These are phyloP conservation scores for Fusarium verticillioides DNA, from an alignment of 2,329 filamentous ascomycete species.

Conservation along the genomic window DNA sequence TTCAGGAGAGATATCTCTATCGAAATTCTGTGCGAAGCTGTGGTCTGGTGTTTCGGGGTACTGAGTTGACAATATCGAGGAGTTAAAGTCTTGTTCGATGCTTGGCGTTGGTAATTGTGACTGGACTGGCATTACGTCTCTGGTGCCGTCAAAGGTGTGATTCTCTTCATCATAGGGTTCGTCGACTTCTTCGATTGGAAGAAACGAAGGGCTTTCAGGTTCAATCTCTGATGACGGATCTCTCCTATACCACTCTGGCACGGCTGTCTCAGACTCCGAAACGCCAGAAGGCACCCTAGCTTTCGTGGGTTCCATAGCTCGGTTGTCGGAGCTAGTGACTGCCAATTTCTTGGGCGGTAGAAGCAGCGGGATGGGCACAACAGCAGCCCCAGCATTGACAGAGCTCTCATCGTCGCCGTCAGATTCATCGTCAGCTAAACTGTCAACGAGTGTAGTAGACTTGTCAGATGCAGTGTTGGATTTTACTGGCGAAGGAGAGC, in stretches of 20 bases:
- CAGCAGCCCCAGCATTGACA: slow-evolving; percentile 15
- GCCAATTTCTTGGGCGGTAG: slow-evolving; percentile 30
- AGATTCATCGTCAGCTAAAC: slow-evolving; percentile 21
- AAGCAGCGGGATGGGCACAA: slow-evolving; percentile 38
- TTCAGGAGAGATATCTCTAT: slow-evolving; percentile 48
- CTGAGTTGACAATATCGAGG: slow-evolving; percentile 3
- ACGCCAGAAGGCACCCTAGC: slow-evolving; percentile 35
- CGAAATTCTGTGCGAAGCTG: slow-evolving; percentile 30
- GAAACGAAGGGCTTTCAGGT: slow-evolving; percentile 31
- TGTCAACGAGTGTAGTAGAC: slow-evolving; percentile 12
- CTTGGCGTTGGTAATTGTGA: slow-evolving; percentile 33
- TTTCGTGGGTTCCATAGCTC: slow-evolving; percentile 15
- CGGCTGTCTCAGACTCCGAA: slow-evolving; percentile 42
- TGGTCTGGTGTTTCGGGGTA: slow-evolving; percentile 38
- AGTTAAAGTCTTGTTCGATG: slow-evolving; percentile 22
- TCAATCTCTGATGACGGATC: slow-evolving; percentile 25
- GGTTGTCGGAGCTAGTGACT: not conserved
- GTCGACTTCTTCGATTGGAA: slow-evolving; percentile 34
- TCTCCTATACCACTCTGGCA: slow-evolving; percentile 28
- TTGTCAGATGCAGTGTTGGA: slow-evolving; percentile 8
- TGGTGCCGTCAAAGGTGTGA: slow-evolving; percentile 30
- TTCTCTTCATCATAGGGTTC: slow-evolving; percentile 10
- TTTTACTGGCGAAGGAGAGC: slow-evolving; percentile 40
- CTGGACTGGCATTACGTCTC: slow-evolving; percentile 15
- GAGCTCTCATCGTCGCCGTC: slow-evolving; percentile 34